A percentile compares a stretch with the other conserved stretches of the same genome.
Conservation (phyloP, 169 alveolate species). For the Cryptosporidium tyzzeri region DNA sequence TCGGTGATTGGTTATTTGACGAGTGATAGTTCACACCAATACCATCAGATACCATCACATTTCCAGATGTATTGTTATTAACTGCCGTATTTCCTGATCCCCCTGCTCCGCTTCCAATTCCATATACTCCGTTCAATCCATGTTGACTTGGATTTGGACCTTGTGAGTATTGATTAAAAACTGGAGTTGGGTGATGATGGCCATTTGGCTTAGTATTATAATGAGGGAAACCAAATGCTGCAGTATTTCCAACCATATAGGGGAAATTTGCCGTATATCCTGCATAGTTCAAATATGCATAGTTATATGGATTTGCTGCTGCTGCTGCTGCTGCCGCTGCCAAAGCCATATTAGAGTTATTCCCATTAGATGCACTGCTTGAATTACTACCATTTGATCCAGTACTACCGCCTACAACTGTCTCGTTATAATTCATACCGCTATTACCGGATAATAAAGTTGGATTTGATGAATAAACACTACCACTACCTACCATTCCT, state of each 20-base stretch:
- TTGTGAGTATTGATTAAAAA: slow-evolving; percentile 57
- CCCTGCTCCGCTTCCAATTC: background rate
- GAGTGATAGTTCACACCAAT: background rate
- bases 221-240: slow-evolving; percentile 72
- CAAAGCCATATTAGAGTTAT: slow-evolving; percentile 34
- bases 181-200: slow-evolving; percentile 52
- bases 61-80: slow-evolving; percentile 4
- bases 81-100: background rate
- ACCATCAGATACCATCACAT: background rate
- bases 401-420: background rate
- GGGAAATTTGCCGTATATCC: slow-evolving; percentile 67
- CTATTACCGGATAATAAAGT: slow-evolving; percentile 3
- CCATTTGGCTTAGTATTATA: slow-evolving; percentile 43
- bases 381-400: background rate
- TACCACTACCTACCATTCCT: slow-evolving; percentile 6
- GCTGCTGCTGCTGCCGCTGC: slow-evolving; percentile 72
- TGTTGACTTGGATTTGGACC: slow-evolving; percentile 25
- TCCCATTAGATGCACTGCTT: background rate
- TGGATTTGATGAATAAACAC: slow-evolving; percentile 15
- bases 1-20: slow-evolving; percentile 35
- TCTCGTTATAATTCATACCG: slow-evolving; percentile 12
- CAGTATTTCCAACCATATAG: slow-evolving; percentile 70
- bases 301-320: slow-evolving; percentile 60
- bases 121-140: slow-evolving; percentile 20
- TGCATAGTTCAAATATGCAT: slow-evolving; percentile 72